Evolutionary conservation across 1,284 basidiomycete species (phyloP).

Genomic region (Chalciporus sp.): DNA sequence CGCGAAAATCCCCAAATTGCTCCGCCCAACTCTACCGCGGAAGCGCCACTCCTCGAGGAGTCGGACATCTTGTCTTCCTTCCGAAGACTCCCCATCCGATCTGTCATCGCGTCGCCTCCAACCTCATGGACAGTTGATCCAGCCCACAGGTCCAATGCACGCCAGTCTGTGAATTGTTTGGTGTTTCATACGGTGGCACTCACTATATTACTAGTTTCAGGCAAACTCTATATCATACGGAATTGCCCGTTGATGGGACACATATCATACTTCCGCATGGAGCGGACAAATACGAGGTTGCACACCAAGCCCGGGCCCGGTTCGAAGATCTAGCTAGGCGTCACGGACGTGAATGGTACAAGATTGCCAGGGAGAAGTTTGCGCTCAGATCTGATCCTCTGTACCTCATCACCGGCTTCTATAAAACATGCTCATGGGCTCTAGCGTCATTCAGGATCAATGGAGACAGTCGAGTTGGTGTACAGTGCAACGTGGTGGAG

Average conservation of each 20-base stretch:
- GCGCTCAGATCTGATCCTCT: background rate
- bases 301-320: background rate
- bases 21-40: too few relatives aligned
- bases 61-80: background rate
- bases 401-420: conserved; percentile 8
- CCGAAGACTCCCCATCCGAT: too few relatives aligned
- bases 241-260: background rate
- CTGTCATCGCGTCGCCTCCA: too few relatives aligned
- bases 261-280: background rate
- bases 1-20: background rate
- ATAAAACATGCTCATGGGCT: background rate
- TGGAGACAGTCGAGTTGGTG: too few relatives aligned
- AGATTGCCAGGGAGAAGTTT: background rate
- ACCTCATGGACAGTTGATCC: too few relatives aligned
- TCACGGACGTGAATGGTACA: conserved; percentile 3
- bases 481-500: too few relatives aligned
- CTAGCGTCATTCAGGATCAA: too few relatives aligned
- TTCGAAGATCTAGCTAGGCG: background rate
- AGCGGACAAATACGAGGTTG: background rate
- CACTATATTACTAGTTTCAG: background rate
- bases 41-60: background rate
- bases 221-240: background rate
- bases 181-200: too few relatives aligned
- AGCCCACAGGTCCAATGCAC: too few relatives aligned
- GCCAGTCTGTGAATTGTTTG: too few relatives aligned